These are phyloP conservation scores for Tolypocladium ophioglossoides DNA, from an alignment of 2,329 filamentous ascomycete genomes.

Conservation along the genomic window DNA sequence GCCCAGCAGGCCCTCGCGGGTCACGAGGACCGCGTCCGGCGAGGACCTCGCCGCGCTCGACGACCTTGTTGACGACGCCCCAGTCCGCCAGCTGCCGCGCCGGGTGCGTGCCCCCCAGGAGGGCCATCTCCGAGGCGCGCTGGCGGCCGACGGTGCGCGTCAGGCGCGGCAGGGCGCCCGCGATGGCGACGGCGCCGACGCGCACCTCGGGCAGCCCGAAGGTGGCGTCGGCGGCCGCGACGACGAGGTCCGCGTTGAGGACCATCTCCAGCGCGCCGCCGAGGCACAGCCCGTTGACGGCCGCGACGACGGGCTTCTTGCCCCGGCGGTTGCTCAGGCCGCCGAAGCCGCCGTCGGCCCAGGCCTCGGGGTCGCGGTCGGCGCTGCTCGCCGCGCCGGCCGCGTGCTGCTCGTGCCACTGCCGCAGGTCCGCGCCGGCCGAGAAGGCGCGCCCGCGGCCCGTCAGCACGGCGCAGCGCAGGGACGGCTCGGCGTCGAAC, in stretches of 20 bases:
- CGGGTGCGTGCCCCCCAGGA: conserved; percentile 49
- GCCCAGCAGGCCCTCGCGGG: conserved; percentile 56
- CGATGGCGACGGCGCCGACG: conserved; percentile 59
- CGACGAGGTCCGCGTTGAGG: conserved; percentile 60
- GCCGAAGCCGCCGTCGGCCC: conserved; percentile 46
- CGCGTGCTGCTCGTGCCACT: conserved; percentile 41
- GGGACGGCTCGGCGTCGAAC: conserved; percentile 50
- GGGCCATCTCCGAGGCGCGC: conserved; percentile 59
- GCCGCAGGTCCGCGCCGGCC: conserved; percentile 57
- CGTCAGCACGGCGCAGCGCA: conserved; percentile 54
- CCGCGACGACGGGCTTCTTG: conserved; percentile 66
- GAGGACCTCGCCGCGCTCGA: conserved; percentile 36
- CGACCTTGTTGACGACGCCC: conserved; percentile 61
- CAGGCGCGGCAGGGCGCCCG: conserved; percentile 59
- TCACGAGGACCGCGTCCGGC: conserved; percentile 69
- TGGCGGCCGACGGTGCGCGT: conserved; percentile 55
- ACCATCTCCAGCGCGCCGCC: conserved; percentile 72
- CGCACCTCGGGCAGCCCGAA: conserved; percentile 65
- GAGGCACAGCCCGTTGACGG: conserved; percentile 64
- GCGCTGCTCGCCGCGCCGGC: conserved; percentile 2
- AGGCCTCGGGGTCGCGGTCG: conserved; percentile 10
- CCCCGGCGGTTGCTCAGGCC: conserved; percentile 55
- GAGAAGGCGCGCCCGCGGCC: conserved; percentile 56
- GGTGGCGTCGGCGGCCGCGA: conserved; percentile 45
- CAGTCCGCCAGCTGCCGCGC: conserved; percentile 51